Percentiles rank a stretch among this genome's conserved stretches.
Evolutionary conservation across 2,329 filamentous ascomycete species (phyloP).

Genomic region (Colletotrichum plurivorum): DNA sequence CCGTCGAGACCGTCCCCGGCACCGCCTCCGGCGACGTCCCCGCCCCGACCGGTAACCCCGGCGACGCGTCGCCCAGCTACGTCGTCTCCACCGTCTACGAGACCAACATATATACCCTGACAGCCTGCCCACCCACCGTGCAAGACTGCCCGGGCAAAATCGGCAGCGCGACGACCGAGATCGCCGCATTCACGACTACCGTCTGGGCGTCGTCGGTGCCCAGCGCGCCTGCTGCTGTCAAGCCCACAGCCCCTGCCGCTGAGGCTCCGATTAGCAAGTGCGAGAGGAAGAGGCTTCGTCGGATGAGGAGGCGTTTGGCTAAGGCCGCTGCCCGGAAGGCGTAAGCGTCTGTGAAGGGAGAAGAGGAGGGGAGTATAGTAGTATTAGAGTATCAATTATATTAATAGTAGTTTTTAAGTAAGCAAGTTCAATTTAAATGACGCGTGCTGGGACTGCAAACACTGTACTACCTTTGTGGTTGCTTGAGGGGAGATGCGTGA

Average conservation of each 20-base stretch:
- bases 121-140: conserved; percentile 34
- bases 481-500: too few species aligned
- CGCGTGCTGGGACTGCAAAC: too few species aligned
- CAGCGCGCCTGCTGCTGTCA: background rate
- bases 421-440: too few species aligned
- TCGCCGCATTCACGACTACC: conserved; percentile 55
- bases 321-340: background rate
- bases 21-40: background rate
- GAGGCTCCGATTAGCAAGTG: background rate
- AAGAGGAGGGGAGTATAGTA: too few species aligned
- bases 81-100: conserved; percentile 39
- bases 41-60: background rate
- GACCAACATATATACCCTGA: conserved; percentile 38
- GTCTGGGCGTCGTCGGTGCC: conserved; percentile 44
- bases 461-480: too few species aligned
- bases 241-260: background rate
- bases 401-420: too few species aligned
- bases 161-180: conserved; percentile 52
- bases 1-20: background rate
- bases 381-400: too few species aligned
- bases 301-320: background rate
- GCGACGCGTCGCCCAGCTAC: conserved; percentile 1
- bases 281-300: background rate
- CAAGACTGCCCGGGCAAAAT: conserved; percentile 21
- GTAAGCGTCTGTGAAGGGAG: too few species aligned